phyloP scores from a whole-genome alignment of 345 rosid species.

The Gossypium bickii region DNA sequence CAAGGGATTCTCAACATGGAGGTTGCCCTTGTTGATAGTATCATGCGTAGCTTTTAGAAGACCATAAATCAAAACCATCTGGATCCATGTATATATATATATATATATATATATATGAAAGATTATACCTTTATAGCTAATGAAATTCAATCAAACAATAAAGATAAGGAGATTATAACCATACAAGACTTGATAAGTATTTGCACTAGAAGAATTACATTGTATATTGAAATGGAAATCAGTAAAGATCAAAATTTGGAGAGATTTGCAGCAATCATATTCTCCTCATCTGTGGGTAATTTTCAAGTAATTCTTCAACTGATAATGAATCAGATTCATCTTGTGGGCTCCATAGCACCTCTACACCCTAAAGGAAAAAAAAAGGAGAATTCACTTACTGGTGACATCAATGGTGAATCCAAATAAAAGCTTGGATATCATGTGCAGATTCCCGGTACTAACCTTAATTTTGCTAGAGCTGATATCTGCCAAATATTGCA shows the following conservation, averaged over 20 bases:
- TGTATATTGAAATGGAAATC: neutral
- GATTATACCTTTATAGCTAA: too few relatives aligned
- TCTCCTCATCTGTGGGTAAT: constrained; percentile 22
- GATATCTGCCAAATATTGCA: constrained; percentile 18
- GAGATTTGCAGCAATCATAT: neutral
- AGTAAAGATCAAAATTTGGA: neutral
- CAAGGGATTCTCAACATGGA: constrained; percentile 78
- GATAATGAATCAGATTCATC: constrained; percentile 28
- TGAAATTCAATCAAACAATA: too few relatives aligned
- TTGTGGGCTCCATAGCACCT: constrained; percentile 37
- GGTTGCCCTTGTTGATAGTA: constrained; percentile 59
- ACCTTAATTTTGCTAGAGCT: constrained; percentile 16
- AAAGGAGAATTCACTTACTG: neutral
- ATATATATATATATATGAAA: too few relatives aligned
- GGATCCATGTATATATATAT: too few relatives aligned
- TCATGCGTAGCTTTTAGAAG: constrained; percentile 54
- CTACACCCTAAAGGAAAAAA: constrained; percentile 24
- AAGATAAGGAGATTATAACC: neutral
- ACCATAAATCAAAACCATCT: neutral
- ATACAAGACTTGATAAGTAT: neutral
- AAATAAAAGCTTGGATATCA: neutral
- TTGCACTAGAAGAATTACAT: neutral
- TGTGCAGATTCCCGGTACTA: neutral
- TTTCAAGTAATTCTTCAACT: constrained; percentile 21
- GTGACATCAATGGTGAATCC: neutral